Percentiles rank a stretch among this genome's conserved stretches.
These are phyloP conservation scores for Claviceps sp. DNA, from an alignment of 2,329 filamentous ascomycete species.

Conservation along the genomic window DNA sequence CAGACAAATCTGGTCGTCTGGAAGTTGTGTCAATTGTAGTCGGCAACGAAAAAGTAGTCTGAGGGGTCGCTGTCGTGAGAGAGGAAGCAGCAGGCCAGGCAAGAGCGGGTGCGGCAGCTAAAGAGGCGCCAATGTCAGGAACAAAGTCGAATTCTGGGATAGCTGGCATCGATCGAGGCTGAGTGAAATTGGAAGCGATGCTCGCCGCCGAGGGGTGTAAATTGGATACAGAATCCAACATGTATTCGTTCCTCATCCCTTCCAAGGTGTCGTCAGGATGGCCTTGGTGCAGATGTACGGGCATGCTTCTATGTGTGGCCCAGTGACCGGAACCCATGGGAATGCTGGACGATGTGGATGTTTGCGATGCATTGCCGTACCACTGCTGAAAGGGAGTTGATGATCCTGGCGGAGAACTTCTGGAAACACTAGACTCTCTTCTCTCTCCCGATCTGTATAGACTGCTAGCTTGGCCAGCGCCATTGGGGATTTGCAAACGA, in stretches of 20 bases:
- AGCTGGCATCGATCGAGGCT: constrained; percentile 12
- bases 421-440: constrained; percentile 10
- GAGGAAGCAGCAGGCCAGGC: constrained; percentile 25
- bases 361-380: constrained; percentile 5
- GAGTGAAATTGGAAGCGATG: constrained; percentile 10
- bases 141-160: constrained; percentile 10
- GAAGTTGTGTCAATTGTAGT: constrained; percentile 8
- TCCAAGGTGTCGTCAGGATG: constrained; percentile 11
- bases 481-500: constrained; percentile 1
- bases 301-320: constrained; percentile 7
- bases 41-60: constrained; percentile 33
- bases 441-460: constrained; percentile 4
- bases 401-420: constrained; percentile 6
- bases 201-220: constrained; percentile 8
- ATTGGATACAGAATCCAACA: constrained; percentile 9
- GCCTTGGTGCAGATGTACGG: constrained; percentile 6
- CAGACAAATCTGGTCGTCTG: constrained; percentile 21
- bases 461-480: not conserved
- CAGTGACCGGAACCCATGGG: constrained; percentile 11
- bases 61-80: constrained; percentile 31
- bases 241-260: constrained; percentile 11
- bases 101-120: constrained; percentile 9
- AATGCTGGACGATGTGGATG: constrained; percentile 5
- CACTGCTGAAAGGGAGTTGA: constrained; percentile 5
- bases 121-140: constrained; percentile 11